A percentile compares a stretch with the other conserved stretches of the same genome.
Evolutionary conservation across 208 protist species (phyloP).

Genomic region (Angomonas ambiguus): DNA sequence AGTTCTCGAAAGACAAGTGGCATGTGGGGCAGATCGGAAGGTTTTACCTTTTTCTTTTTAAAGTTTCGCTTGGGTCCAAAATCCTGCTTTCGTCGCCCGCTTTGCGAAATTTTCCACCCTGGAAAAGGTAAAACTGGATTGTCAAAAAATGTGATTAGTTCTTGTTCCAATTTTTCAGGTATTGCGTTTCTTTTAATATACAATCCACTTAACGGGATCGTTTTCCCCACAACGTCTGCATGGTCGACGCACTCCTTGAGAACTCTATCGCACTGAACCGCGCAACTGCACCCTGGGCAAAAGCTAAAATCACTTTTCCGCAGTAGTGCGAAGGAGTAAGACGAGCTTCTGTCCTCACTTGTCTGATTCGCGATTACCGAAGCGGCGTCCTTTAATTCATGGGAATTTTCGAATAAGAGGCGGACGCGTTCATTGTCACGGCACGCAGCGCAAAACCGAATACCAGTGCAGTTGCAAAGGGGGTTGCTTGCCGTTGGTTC

Average conservation of each 20-base stretch:
- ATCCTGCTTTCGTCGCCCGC: constrained; percentile 82
- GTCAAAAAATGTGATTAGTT: constrained; percentile 57
- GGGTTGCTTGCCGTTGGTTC: not conserved
- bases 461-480: constrained; percentile 64
- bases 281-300: constrained; percentile 36
- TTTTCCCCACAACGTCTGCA: not conserved
- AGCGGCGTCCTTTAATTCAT: constrained; percentile 22
- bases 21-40: constrained; percentile 40
- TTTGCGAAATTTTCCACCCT: constrained; percentile 78
- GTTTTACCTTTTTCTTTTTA: constrained; percentile 80
- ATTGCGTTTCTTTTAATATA: constrained; percentile 45
- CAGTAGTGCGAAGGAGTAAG: constrained; percentile 59
- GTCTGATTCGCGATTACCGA: constrained; percentile 53
- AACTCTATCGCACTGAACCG: constrained; percentile 22
- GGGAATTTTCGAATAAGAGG: constrained; percentile 30
- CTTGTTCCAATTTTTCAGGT: constrained; percentile 37
- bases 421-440: constrained; percentile 40
- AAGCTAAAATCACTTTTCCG: constrained; percentile 30
- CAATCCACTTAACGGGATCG: constrained; percentile 22
- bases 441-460: constrained; percentile 69
- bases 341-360: constrained; percentile 50
- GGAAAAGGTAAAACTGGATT: constrained; percentile 36
- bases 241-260: constrained; percentile 52
- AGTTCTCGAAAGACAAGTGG: constrained; percentile 43
- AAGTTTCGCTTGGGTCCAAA: constrained; percentile 85